These are phyloP conservation scores for Argentina anserina DNA, from an alignment of 306 rosid species.

Conservation along the genomic window DNA sequence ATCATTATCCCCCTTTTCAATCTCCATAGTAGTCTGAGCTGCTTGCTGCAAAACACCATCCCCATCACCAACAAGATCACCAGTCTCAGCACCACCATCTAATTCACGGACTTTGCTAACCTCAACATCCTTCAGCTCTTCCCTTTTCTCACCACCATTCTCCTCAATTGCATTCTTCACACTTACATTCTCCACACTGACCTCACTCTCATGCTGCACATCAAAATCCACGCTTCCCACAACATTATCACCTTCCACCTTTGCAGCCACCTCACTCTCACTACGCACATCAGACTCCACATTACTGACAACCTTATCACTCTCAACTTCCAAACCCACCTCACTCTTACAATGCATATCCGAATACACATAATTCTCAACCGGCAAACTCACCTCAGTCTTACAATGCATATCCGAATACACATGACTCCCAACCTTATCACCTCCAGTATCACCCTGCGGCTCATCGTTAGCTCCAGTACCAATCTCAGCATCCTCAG, in stretches of 20 bases:
- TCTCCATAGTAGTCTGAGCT: neutral
- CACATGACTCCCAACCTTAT: neutral
- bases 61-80: neutral
- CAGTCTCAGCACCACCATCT: neutral
- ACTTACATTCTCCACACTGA: neutral
- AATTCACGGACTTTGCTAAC: neutral
- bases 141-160: slow-evolving; percentile 11
- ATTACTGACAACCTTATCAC: neutral
- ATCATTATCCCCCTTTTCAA: slow-evolving; percentile 1
- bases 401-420: slow-evolving; percentile 1
- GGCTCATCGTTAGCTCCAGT: neutral
- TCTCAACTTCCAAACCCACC: slow-evolving; percentile 3
- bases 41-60: neutral
- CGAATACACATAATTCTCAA: slow-evolving; percentile 2
- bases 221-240: neutral
- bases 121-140: slow-evolving; percentile 11
- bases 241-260: slow-evolving; percentile 2
- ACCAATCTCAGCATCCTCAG: slow-evolving; percentile 1
- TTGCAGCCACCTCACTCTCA: slow-evolving; percentile 13
- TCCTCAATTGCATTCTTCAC: too few species aligned
- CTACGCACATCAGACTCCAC: neutral
- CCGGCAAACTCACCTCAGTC: slow-evolving; percentile 10
- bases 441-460: neutral
- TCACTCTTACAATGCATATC: slow-evolving; percentile 1
- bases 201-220: neutral